A percentile compares a stretch with the other conserved stretches of the same genome.
Conservation (phyloP, 495 filamentous ascomycete species). For the Apiosordaria backusii region DNA sequence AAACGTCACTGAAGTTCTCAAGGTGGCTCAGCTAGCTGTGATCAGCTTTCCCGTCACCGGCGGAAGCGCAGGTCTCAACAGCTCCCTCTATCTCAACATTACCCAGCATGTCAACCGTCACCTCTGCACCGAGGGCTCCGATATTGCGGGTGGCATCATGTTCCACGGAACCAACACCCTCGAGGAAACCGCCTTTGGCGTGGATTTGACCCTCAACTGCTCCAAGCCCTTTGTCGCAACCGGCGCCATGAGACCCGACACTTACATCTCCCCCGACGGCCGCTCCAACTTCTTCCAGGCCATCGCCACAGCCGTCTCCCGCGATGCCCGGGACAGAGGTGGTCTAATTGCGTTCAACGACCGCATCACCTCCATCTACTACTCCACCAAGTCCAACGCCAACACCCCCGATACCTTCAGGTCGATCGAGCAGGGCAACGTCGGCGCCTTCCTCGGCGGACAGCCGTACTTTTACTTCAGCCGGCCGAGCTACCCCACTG, state of each 20-base stretch:
- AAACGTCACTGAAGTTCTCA: conserved; percentile 24
- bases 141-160: conserved; percentile 45
- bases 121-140: conserved; percentile 37
- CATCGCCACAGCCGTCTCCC: conserved; percentile 41
- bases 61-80: conserved; percentile 34
- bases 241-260: conserved; percentile 49
- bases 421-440: conserved; percentile 43
- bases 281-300: conserved; percentile 48
- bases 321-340: conserved; percentile 36
- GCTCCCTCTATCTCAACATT: conserved; percentile 41
- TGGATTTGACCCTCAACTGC: conserved; percentile 47
- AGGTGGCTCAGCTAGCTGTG: conserved; percentile 19
- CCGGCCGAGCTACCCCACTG: conserved; percentile 35
- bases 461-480: conserved; percentile 45
- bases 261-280: conserved; percentile 48
- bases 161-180: conserved; percentile 52
- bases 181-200: conserved; percentile 51
- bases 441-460: conserved; percentile 44
- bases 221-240: conserved; percentile 48
- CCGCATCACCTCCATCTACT: conserved; percentile 46
- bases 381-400: conserved; percentile 47
- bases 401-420: conserved; percentile 53
- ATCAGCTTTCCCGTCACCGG: conserved; percentile 22
- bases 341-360: conserved; percentile 50
- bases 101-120: conserved; percentile 40